These are phyloP conservation scores for Pseudonitzschia pungens DNA, from an alignment of 108 stramenopile species.

Conservation along the genomic window DNA sequence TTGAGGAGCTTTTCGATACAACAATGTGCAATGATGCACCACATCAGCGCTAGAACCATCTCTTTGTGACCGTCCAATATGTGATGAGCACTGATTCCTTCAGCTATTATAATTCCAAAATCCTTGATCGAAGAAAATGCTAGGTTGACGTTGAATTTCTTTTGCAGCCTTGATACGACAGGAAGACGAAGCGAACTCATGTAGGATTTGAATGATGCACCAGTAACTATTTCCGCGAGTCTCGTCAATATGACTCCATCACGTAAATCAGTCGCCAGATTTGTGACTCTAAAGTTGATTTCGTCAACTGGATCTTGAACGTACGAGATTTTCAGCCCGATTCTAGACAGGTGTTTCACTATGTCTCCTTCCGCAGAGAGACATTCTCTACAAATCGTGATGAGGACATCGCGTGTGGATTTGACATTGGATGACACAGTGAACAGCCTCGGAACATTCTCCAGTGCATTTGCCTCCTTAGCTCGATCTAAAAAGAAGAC, in stretches of 20 bases:
- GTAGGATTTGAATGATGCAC: constrained; percentile 38
- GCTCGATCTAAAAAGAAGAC: constrained; percentile 84
- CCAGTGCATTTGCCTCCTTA: constrained; percentile 58
- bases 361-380: constrained; percentile 86
- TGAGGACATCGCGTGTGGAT: constrained; percentile 83
- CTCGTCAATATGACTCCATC: constrained; percentile 91
- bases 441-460: constrained; percentile 70
- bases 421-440: constrained; percentile 63
- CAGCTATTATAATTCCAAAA: constrained; percentile 50
- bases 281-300: constrained; percentile 75
- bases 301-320: constrained; percentile 89
- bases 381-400: constrained; percentile 73
- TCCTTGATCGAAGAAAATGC: constrained; percentile 54
- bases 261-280: constrained; percentile 89
- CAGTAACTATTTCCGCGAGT: constrained; percentile 70
- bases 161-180: constrained; percentile 87
- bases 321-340: constrained; percentile 79
- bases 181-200: constrained; percentile 78
- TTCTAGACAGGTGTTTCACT: constrained; percentile 74
- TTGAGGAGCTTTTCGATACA: constrained; percentile 48
- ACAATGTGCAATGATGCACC: constrained; percentile 63
- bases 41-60: constrained; percentile 78
- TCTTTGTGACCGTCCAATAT: constrained; percentile 88
- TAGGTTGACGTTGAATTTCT: constrained; percentile 86
- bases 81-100: constrained; percentile 69